Percentiles rank a stretch among this genome's conserved stretches.
phyloP scores from a whole-genome alignment of 2,329 filamentous ascomycete genomes.

The Alternaria longipes region DNA sequence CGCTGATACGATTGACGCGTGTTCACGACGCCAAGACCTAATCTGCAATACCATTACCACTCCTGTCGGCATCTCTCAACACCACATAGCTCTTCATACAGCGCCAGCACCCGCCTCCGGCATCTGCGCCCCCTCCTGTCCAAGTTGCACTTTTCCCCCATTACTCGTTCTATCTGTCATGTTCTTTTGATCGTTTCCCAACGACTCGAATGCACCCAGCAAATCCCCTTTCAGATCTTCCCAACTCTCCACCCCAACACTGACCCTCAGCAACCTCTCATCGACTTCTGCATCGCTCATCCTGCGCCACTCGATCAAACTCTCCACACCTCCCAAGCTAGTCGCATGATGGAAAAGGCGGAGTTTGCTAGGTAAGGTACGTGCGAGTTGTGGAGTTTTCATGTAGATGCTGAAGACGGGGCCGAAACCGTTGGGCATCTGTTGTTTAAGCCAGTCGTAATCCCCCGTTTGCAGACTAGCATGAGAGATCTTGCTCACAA shows the following conservation, averaged over 20 bases:
- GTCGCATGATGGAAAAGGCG: slow-evolving; percentile 93
- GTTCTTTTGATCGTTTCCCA: slow-evolving; percentile 19
- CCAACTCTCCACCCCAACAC: slow-evolving; percentile 85
- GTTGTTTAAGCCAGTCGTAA: slow-evolving; percentile 74
- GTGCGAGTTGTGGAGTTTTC: slow-evolving; percentile 68
- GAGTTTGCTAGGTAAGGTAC: slow-evolving; percentile 78
- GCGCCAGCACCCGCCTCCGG: slow-evolving; percentile 29
- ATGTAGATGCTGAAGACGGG: slow-evolving; percentile 84
- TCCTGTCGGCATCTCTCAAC: not conserved
- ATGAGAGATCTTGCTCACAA: slow-evolving; percentile 73
- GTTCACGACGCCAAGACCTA: too few species aligned
- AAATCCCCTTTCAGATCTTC: slow-evolving; percentile 85
- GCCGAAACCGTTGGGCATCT: slow-evolving; percentile 92
- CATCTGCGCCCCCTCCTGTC: slow-evolving; percentile 31
- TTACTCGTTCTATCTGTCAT: not conserved
- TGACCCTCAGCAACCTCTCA: slow-evolving; percentile 77
- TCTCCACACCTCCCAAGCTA: slow-evolving; percentile 92
- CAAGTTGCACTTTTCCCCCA: slow-evolving; percentile 31
- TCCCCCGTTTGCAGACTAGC: slow-evolving; percentile 79
- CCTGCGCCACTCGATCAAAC: slow-evolving; percentile 92
- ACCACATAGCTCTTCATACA: slow-evolving; percentile 15
- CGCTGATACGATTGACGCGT: too few species aligned
- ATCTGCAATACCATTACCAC: not conserved
- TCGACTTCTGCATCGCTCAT: slow-evolving; percentile 84
- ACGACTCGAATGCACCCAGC: slow-evolving; percentile 36